phyloP scores from a whole-genome alignment of 2,329 filamentous ascomycete species.

The Aureobasidium melanogenum region DNA sequence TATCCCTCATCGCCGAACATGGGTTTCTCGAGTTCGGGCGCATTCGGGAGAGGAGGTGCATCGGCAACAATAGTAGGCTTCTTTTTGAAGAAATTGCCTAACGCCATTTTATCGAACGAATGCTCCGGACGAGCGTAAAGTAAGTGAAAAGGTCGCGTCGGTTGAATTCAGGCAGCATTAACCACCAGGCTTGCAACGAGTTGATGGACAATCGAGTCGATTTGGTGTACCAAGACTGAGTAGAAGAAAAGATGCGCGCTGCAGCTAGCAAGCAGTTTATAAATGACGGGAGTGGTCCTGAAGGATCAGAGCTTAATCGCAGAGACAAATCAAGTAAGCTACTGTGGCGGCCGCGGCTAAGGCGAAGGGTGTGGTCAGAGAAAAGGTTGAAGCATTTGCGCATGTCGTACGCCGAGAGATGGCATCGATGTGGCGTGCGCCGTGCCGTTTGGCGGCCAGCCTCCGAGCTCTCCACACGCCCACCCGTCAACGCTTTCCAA shows the following conservation, averaged over 20 bases:
- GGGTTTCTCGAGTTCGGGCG: slow-evolving; percentile 14
- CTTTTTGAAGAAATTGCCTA: slow-evolving; percentile 24
- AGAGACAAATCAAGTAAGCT: neutral
- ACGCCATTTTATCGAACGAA: slow-evolving; percentile 45
- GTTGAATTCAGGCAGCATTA: slow-evolving; percentile 31
- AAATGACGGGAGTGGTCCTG: neutral
- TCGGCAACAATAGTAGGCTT: slow-evolving; percentile 11
- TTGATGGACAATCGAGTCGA: slow-evolving; percentile 2
- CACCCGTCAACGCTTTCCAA: neutral
- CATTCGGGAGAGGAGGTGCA: slow-evolving; percentile 12
- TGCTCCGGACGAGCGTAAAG: slow-evolving; percentile 32
- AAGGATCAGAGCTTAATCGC: slow-evolving; percentile 6
- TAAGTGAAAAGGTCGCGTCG: slow-evolving; percentile 30
- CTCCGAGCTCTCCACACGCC: neutral
- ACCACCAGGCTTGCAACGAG: slow-evolving; percentile 14
- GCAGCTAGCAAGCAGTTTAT: neutral
- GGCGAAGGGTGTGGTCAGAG: slow-evolving; percentile 1
- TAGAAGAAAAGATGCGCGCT: neutral
- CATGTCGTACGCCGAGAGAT: slow-evolving; percentile 1
- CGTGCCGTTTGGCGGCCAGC: neutral
- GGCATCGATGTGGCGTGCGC: neutral
- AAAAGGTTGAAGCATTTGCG: neutral
- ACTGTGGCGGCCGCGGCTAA: neutral
- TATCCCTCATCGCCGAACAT: slow-evolving; percentile 19
- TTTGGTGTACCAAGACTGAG: neutral